Conservation (phyloP, 2,329 filamentous ascomycete genomes). For the Zymoseptoria brevis region DNA sequence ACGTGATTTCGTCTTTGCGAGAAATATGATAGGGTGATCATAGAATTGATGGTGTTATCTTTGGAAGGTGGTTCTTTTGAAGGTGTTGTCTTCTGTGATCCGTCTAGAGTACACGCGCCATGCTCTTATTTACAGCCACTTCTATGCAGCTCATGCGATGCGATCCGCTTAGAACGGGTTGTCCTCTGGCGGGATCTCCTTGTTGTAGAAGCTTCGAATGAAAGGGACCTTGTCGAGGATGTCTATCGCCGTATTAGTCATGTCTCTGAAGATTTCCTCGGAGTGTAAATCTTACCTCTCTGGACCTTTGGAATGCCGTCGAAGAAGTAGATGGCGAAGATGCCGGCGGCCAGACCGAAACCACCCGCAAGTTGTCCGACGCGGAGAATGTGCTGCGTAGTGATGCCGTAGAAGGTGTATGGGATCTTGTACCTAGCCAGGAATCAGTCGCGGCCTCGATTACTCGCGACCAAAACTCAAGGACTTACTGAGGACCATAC, state of each 20-base stretch:
- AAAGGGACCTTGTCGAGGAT: constrained; percentile 50
- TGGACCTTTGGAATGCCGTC: constrained; percentile 46
- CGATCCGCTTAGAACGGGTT: constrained; percentile 45
- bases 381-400: constrained; percentile 30
- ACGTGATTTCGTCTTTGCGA: background rate
- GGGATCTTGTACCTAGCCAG: constrained; percentile 42
- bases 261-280: background rate
- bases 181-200: constrained; percentile 54
- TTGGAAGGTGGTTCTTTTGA: background rate
- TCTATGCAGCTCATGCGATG: background rate
- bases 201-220: constrained; percentile 49
- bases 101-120: background rate
- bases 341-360: constrained; percentile 51
- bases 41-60: background rate
- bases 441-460: constrained; percentile 1
- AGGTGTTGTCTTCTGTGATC: background rate
- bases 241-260: constrained; percentile 4
- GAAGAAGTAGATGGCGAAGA: constrained; percentile 58
- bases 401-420: constrained; percentile 44
- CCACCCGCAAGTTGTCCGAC: constrained; percentile 42
- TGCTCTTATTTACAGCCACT: background rate
- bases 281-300: constrained; percentile 4
- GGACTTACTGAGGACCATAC: constrained; percentile 50
- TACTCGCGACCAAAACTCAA: background rate
- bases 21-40: background rate